Conservation (phyloP, 2,329 filamentous ascomycete genomes). For the Pyrenophora tritici-repentis region DNA sequence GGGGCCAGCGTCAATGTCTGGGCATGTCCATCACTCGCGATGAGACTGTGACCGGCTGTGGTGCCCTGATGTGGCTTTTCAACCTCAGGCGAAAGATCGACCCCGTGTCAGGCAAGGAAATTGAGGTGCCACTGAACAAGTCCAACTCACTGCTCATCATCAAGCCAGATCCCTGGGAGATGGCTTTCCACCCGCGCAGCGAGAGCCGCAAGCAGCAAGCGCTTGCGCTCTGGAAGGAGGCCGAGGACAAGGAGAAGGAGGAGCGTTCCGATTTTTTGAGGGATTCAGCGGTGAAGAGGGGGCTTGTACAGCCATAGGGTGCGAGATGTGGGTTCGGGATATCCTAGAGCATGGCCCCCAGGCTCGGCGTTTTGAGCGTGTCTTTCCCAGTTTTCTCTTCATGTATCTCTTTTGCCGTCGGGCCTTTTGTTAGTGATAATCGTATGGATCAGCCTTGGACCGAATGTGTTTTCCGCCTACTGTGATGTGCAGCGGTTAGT, state of each 20-base stretch:
- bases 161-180: conserved; percentile 61
- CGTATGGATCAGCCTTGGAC: not conserved
- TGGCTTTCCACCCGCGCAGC: conserved; percentile 59
- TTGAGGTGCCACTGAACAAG: conserved; percentile 55
- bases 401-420: not conserved
- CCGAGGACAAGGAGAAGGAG: conserved; percentile 44
- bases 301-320: conserved; percentile 7
- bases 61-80: conserved; percentile 55
- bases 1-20: conserved; percentile 66
- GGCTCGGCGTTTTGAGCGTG: conserved; percentile 6
- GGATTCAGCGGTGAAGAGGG: conserved; percentile 26
- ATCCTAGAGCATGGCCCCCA: conserved; percentile 2
- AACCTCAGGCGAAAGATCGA: conserved; percentile 57
- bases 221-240: conserved; percentile 41
- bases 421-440: not conserved
- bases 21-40: conserved; percentile 66
- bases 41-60: conserved; percentile 57
- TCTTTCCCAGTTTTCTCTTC: not conserved
- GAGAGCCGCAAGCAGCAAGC: conserved; percentile 43
- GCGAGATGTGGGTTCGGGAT: not conserved
- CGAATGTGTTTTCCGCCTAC: not conserved
- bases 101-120: conserved; percentile 46
- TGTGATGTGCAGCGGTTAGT: not conserved
- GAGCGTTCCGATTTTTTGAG: conserved; percentile 45
- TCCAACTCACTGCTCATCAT: conserved; percentile 62